Conservation (phyloP, 2,329 filamentous ascomycete species). For the Fusarium nelsonii region DNA sequence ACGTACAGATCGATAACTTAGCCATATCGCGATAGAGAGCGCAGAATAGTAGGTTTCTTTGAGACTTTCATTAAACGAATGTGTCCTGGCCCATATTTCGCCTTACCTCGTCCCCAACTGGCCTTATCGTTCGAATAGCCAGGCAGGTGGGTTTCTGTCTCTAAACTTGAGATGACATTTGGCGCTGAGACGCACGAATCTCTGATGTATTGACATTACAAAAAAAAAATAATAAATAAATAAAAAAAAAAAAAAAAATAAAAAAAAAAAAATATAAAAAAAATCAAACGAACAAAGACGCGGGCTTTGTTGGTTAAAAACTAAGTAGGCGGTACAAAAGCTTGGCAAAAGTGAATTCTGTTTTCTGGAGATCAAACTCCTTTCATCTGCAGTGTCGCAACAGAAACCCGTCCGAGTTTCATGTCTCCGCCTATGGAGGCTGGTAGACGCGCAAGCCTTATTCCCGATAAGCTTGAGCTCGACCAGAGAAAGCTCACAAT, state of each 20-base stretch:
- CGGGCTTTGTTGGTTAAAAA: background rate
- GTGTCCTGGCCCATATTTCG: background rate
- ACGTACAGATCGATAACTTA: background rate
- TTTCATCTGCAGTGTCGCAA: conserved; percentile 8
- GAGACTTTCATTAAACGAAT: background rate
- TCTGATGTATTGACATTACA: background rate
- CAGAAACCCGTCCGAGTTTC: conserved; percentile 22
- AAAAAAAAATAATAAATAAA: too few species aligned
- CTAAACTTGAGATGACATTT: background rate
- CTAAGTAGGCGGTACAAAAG: background rate
- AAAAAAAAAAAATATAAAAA: too few species aligned
- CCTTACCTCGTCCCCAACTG: background rate
- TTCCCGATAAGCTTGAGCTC: conserved; percentile 29
- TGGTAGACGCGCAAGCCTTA: conserved; percentile 35
- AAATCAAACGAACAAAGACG: background rate
- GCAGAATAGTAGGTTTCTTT: background rate
- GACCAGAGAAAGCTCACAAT: conserved; percentile 1
- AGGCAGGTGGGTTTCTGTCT: background rate
- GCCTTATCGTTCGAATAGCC: background rate
- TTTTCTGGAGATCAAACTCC: conserved; percentile 2
- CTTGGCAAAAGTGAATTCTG: background rate
- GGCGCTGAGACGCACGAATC: background rate
- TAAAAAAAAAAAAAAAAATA: too few species aligned
- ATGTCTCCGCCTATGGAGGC: conserved; percentile 22
- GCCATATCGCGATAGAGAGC: background rate